Conservation (phyloP, 495 filamentous ascomycete genomes). For the Pseudevernia furfuracea region DNA sequence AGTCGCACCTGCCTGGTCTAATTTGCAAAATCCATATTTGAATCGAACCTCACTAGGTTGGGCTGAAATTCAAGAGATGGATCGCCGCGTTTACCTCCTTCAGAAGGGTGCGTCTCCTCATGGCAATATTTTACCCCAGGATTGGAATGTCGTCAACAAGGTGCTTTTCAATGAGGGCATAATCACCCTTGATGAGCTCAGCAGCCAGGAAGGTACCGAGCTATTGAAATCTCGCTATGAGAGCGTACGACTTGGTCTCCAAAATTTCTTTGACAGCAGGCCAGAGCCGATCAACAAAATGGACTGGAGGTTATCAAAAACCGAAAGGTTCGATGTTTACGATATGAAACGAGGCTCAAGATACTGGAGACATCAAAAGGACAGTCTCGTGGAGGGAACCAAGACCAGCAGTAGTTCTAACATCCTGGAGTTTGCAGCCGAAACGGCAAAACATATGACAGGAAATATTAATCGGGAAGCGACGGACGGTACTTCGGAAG, state of each 20-base stretch:
- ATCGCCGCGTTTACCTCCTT: slow-evolving; percentile 14
- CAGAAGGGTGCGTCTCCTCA: slow-evolving; percentile 13
- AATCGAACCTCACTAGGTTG: neutral
- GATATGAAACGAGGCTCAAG: slow-evolving; percentile 1
- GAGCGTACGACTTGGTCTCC: slow-evolving; percentile 9
- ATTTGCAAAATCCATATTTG: slow-evolving; percentile 7
- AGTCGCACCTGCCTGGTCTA: neutral
- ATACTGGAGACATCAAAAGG: slow-evolving; percentile 14
- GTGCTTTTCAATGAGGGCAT: slow-evolving; percentile 12
- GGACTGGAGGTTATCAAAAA: slow-evolving; percentile 9
- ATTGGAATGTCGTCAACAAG: slow-evolving; percentile 11
- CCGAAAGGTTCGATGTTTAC: slow-evolving; percentile 17
- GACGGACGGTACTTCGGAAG: neutral
- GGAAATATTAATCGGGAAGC: neutral
- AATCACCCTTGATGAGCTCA: slow-evolving; percentile 10
- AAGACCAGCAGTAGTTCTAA: neutral
- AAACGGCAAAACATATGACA: neutral
- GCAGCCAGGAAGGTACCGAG: slow-evolving; percentile 4
- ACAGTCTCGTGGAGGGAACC: slow-evolving; percentile 5
- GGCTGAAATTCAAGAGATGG: slow-evolving; percentile 5
- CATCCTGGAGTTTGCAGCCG: neutral
- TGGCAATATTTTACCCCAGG: slow-evolving; percentile 9
- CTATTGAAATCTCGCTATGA: slow-evolving; percentile 17
- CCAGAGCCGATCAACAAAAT: slow-evolving; percentile 6
- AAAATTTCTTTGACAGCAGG: slow-evolving; percentile 1